A percentile compares a stretch with the other conserved stretches of the same genome.
Conservation (phyloP, 345 rosid genomes). For the Dipteronia dyeriana region DNA sequence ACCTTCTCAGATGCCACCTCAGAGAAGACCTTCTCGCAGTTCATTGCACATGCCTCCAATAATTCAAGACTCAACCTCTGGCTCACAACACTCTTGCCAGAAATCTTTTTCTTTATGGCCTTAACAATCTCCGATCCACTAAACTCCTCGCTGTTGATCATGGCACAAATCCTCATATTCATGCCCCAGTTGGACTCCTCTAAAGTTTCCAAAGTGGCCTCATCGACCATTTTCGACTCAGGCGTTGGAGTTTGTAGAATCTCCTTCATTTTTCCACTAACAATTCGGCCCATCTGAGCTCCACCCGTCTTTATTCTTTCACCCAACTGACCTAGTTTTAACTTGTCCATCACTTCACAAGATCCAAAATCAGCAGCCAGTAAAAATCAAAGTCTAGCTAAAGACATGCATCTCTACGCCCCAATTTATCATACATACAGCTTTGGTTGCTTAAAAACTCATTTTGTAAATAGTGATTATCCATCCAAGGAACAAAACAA, state of each 20-base stretch:
- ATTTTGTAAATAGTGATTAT: too few species aligned
- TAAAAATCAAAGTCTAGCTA: not conserved
- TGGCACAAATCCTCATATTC: slow-evolving; percentile 84
- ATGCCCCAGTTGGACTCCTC: slow-evolving; percentile 86
- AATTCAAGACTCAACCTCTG: slow-evolving; percentile 76
- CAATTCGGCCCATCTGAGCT: slow-evolving; percentile 78
- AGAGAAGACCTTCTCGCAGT: slow-evolving; percentile 76
- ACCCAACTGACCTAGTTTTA: slow-evolving; percentile 69
- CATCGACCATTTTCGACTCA: slow-evolving; percentile 83
- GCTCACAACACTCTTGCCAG: slow-evolving; percentile 50
- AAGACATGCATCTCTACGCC: not conserved
- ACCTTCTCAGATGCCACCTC: slow-evolving; percentile 78
- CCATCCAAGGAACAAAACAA: not conserved
- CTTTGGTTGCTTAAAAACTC: not conserved
- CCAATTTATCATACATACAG: not conserved
- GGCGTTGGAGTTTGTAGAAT: slow-evolving; percentile 76
- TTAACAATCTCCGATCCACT: slow-evolving; percentile 63
- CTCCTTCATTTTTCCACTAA: slow-evolving; percentile 81
- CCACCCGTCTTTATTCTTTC: slow-evolving; percentile 76
- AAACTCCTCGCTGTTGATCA: slow-evolving; percentile 72
- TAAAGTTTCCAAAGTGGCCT: slow-evolving; percentile 71
- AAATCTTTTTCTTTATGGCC: slow-evolving; percentile 75
- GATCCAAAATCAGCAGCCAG: slow-evolving; percentile 12
- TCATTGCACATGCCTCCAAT: slow-evolving; percentile 72
- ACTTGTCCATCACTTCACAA: slow-evolving; percentile 56